Conservation (phyloP, 148 eudicot species). For the Gaultheria prostrata region DNA sequence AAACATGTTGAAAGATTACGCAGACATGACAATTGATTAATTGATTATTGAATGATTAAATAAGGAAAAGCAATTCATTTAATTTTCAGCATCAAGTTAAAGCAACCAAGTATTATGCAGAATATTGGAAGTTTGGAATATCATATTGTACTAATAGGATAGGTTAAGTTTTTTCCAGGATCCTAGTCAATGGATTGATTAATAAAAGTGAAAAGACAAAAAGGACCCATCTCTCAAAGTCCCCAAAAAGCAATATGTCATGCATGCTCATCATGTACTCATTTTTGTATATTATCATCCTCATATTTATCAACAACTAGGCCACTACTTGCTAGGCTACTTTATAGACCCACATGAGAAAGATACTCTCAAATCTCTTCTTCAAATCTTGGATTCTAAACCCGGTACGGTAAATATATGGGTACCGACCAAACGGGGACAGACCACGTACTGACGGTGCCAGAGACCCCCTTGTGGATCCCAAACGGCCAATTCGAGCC, state of each 20-base stretch:
- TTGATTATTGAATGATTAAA: background rate
- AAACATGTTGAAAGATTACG: background rate
- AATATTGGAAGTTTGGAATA: background rate
- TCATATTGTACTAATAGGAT: background rate
- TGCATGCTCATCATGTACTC: background rate
- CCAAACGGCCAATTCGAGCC: no score
- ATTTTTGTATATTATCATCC: background rate
- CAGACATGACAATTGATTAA: background rate
- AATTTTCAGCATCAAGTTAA: background rate
- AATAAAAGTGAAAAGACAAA: background rate
- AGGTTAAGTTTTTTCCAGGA: background rate
- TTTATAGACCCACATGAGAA: conserved; percentile 40
- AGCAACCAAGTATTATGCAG: background rate
- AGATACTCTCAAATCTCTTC: conserved; percentile 8
- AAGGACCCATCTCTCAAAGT: background rate
- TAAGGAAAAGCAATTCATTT: background rate
- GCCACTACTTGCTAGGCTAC: conserved; percentile 17
- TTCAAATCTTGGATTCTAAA: background rate
- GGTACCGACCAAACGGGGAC: no score
- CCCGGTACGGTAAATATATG: no score
- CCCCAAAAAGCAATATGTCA: background rate
- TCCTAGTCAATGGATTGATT: background rate
- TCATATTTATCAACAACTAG: conserved; percentile 4
- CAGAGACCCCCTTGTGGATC: no score
- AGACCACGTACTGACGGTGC: no score